Evolutionary conservation across 768 basidiomycete genomes (phyloP), one percentile per base, ranked within the genome.

Genomic region (Mycena leptocephala): DNA sequence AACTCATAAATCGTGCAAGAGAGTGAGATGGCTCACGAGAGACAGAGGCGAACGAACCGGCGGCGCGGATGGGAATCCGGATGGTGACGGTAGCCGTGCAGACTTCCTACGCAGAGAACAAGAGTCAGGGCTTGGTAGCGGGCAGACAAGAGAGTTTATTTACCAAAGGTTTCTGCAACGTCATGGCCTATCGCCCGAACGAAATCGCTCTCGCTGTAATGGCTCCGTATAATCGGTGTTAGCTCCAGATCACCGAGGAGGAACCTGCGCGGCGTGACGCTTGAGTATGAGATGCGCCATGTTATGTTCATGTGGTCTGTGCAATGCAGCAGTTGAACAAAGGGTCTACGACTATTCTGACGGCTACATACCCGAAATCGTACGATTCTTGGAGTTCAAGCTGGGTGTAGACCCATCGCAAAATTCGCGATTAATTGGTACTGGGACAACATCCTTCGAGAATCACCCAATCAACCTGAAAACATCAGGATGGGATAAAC

Each of bases 281-380:
- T 62, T 5, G 43, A 22, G 33, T 48, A 48, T 1, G 70, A 70
- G 0, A 70, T 22, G n/a, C 18, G 59, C 70, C 70, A 70, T 10
- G 70, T 70, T 33, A 70, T 51, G 33, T 70, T 70, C 70, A 70
- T 70, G 43, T 48, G 22, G 32, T 70, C 59, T 70, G 43, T 2
- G 7, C n/a, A n/a, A n/a, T n/a, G 10, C 33, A 5, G 13, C 32
- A 24, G 26, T 14, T 68, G 4, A 46, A 37, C 35, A 13, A 13
- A 37, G 35, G 35, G 6, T 37, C 35, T 37, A 37, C 13, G 7
- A 37, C 35, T 13, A 37, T 6, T 6, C 7, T 37, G 13, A 6
- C 35, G 13, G 7, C 6, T 37, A 13, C 35, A 37, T 51, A 24
- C 48, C 43, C 1, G 70, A 26, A 16, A 70, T 22, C 16, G 58